phyloP scores from a whole-genome alignment of 805 yeast genomes.

The Pichia eremophila region DNA sequence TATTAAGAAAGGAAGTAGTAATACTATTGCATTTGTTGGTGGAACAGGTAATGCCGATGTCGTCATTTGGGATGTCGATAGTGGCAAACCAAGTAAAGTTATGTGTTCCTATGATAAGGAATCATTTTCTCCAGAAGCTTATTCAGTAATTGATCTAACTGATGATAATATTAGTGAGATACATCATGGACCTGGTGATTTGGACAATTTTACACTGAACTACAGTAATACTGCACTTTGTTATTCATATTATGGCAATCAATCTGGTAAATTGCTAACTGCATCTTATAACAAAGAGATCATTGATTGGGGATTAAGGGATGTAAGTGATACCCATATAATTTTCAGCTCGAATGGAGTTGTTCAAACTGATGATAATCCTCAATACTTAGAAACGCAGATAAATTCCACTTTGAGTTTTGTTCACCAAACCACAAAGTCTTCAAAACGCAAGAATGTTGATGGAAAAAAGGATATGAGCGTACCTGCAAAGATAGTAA shows the following conservation, averaged over 20 bases:
- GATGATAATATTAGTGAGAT: constrained; percentile 18
- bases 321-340: constrained; percentile 30
- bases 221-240: constrained; percentile 19
- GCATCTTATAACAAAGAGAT: constrained; percentile 17
- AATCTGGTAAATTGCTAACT: constrained; percentile 11
- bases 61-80: constrained; percentile 68
- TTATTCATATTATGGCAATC: constrained; percentile 2
- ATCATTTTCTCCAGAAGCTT: constrained; percentile 16
- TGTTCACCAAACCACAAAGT: constrained; percentile 29
- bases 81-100: constrained; percentile 39
- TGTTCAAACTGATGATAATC: constrained; percentile 15
- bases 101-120: constrained; percentile 18
- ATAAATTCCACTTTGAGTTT: constrained; percentile 31
- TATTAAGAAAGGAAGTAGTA: constrained; percentile 23
- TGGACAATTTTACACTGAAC: constrained; percentile 12
- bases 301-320: constrained; percentile 6
- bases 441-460: not conserved
- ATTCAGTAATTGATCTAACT: constrained; percentile 17
- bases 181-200: constrained; percentile 10
- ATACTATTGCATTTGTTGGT: constrained; percentile 52
- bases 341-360: constrained; percentile 7
- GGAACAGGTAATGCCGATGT: constrained; percentile 54
- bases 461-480: constrained; percentile 3
- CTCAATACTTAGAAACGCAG: constrained; percentile 25
- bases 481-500: constrained; percentile 10